phyloP scores from a whole-genome alignment of 2,329 filamentous ascomycete genomes.

The Lomentospora prolificans region DNA sequence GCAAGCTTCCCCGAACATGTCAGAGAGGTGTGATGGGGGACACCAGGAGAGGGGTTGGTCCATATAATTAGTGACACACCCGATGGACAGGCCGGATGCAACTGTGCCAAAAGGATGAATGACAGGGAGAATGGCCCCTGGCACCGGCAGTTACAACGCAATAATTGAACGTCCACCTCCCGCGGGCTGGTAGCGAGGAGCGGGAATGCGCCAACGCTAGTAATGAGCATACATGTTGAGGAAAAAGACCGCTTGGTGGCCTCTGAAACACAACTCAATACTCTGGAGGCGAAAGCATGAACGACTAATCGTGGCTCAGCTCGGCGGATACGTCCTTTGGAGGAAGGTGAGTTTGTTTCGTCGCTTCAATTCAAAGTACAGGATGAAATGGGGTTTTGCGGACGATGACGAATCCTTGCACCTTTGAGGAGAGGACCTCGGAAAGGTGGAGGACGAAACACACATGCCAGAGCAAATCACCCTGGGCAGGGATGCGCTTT shows the following conservation, averaged over 20 bases:
- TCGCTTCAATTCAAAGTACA: too few species aligned
- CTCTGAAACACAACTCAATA: background rate
- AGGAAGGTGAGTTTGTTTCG: too few species aligned
- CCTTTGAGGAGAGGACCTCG: too few species aligned
- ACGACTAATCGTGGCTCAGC: too few species aligned
- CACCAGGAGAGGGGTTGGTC: background rate
- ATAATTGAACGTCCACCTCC: background rate
- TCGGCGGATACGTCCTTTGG: too few species aligned
- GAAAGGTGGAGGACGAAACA: too few species aligned
- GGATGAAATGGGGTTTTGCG: too few species aligned
- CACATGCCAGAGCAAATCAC: too few species aligned
- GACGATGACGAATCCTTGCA: too few species aligned
- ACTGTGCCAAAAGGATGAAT: background rate
- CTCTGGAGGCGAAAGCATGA: background rate
- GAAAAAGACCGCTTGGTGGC: background rate
- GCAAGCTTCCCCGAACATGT: background rate
- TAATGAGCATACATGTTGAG: background rate
- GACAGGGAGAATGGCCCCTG: background rate
- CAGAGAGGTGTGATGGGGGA: background rate
- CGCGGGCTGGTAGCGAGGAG: background rate
- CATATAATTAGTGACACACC: background rate
- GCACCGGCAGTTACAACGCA: conserved; percentile 1
- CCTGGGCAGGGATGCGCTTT: too few species aligned
- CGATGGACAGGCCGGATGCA: background rate
- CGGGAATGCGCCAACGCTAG: background rate